A percentile compares a stretch with the other conserved stretches of the same genome.
These are phyloP conservation scores for Tulasnella sp. DNA, from an alignment of 768 basidiomycete genomes.

Conservation along the genomic window DNA sequence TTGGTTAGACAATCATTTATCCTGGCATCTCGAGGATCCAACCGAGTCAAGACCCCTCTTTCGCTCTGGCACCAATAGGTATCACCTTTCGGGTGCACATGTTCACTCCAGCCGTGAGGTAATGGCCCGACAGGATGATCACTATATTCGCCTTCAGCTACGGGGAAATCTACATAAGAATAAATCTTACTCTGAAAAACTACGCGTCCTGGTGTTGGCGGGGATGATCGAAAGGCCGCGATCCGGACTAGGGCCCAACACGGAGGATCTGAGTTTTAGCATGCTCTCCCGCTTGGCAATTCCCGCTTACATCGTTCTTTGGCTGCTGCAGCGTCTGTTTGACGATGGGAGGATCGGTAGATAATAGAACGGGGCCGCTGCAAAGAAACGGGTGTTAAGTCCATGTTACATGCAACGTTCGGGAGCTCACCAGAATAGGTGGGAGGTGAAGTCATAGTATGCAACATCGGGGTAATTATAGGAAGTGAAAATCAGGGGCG, in stretches of 20 bases:
- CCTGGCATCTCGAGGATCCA: conserved; percentile 1
- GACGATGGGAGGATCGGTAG: background rate
- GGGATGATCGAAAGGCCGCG: background rate
- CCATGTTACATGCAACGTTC: too few species aligned
- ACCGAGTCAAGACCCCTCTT: background rate
- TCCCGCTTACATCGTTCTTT: background rate
- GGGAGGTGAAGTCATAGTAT: too few species aligned
- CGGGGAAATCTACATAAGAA: too few species aligned
- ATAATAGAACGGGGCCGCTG: background rate
- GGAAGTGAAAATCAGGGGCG: too few species aligned
- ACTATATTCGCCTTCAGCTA: background rate
- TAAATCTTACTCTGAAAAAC: background rate
- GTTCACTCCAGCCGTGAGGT: conserved; percentile 1
- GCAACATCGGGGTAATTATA: too few species aligned
- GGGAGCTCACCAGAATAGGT: too few species aligned
- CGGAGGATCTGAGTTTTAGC: background rate
- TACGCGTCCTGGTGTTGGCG: background rate
- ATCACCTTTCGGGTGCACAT: conserved; percentile 12
- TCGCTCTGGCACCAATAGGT: background rate
- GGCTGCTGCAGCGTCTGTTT: background rate
- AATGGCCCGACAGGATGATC: background rate
- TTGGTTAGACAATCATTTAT: background rate
- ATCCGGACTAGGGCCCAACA: background rate
- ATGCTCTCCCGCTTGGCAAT: background rate
- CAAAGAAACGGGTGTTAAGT: too few species aligned